A percentile compares a stretch with the other conserved stretches of the same genome.
These are phyloP conservation scores for Dactylellina parvicollis DNA, from an alignment of 2,329 filamentous ascomycete species.

Conservation along the genomic window DNA sequence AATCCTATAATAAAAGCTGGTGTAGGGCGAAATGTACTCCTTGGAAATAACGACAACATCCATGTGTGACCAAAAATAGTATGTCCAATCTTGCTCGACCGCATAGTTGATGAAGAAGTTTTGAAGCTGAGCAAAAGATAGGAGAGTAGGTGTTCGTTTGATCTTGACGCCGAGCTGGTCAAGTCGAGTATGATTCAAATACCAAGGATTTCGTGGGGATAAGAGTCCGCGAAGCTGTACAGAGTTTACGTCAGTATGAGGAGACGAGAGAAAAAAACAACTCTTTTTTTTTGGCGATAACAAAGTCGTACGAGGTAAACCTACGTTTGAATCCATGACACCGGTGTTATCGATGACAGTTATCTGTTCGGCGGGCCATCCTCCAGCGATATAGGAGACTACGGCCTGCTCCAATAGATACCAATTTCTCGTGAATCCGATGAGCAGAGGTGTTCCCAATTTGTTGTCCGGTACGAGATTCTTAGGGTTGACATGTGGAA, in stretches of 20 bases:
- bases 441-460: slow-evolving; percentile 66
- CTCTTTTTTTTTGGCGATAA: background rate
- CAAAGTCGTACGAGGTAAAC: too few relatives aligned
- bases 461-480: slow-evolving; percentile 36
- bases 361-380: slow-evolving; percentile 69
- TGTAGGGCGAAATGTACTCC: slow-evolving; percentile 19
- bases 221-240: slow-evolving; percentile 61
- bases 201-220: slow-evolving; percentile 68
- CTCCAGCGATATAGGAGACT: slow-evolving; percentile 69
- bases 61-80: slow-evolving; percentile 70
- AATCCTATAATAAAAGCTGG: slow-evolving; percentile 13
- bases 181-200: slow-evolving; percentile 67
- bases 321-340: slow-evolving; percentile 66
- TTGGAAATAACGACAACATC: slow-evolving; percentile 65
- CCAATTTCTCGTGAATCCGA: slow-evolving; percentile 70
- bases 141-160: slow-evolving; percentile 66
- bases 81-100: slow-evolving; percentile 63
- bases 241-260: slow-evolving; percentile 1
- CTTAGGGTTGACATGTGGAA: slow-evolving; percentile 50
- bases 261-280: background rate
- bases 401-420: slow-evolving; percentile 69
- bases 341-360: slow-evolving; percentile 71
- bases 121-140: slow-evolving; percentile 69
- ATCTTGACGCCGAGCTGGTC: slow-evolving; percentile 65
- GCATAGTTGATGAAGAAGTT: slow-evolving; percentile 67